Percentiles rank a stretch among this genome's conserved stretches.
Conservation (phyloP, 345 rosid species). For the Corymbia maculata region DNA sequence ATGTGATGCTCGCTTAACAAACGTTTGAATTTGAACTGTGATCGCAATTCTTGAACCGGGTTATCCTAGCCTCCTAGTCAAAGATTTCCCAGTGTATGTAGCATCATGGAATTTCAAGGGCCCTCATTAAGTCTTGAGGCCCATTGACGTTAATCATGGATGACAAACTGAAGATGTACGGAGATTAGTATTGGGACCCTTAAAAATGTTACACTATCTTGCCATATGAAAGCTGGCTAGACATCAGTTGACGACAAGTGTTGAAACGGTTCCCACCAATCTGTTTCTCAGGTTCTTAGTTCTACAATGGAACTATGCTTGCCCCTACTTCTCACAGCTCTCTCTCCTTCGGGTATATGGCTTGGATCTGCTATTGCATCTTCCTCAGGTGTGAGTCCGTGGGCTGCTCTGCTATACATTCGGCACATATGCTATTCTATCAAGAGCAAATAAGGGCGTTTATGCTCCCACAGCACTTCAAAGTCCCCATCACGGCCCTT, state of each 20-base stretch:
- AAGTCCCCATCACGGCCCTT: neutral
- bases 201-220: neutral
- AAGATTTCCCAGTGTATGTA: neutral
- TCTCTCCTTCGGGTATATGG: slow-evolving; percentile 79
- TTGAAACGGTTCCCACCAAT: too few relatives aligned
- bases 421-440: slow-evolving; percentile 69
- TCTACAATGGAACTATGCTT: too few relatives aligned
- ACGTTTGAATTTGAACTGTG: neutral
- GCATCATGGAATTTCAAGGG: neutral
- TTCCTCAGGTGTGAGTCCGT: slow-evolving; percentile 65
- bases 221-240: neutral
- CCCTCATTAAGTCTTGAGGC: neutral
- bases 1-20: neutral
- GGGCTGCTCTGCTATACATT: slow-evolving; percentile 54
- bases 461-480: neutral
- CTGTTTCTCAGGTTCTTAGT: neutral
- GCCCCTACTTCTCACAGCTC: slow-evolving; percentile 42
- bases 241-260: neutral
- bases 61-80: neutral
- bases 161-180: neutral
- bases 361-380: slow-evolving; percentile 70
- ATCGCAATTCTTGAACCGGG: neutral
- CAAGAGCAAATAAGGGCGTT: slow-evolving; percentile 43
- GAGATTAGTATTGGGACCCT: neutral
- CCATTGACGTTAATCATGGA: neutral